Percentiles rank a stretch among this genome's conserved stretches.
Evolutionary conservation across 805 yeast species (phyloP).

Genomic region (Wickerhamomyces canadensis): DNA sequence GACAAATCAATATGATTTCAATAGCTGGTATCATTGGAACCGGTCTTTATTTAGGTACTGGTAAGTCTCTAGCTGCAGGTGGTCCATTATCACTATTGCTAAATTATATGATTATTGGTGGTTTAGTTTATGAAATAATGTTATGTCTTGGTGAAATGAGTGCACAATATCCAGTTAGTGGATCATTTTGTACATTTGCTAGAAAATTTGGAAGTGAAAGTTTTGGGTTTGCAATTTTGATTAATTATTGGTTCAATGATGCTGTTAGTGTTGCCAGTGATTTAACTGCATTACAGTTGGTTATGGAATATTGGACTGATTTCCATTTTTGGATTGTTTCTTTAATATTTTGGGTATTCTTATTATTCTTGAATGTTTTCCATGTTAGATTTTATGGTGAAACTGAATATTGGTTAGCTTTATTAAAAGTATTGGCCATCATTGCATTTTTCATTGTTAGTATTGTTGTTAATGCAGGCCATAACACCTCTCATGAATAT

Average conservation of each 20-base stretch:
- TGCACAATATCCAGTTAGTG: conserved; percentile 48
- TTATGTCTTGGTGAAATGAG: conserved; percentile 60
- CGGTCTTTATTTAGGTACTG: conserved; percentile 53
- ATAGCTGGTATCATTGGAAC: conserved; percentile 83
- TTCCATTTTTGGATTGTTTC: conserved; percentile 49
- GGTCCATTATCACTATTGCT: conserved; percentile 32
- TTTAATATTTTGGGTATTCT: conserved; percentile 45
- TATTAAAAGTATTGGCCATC: conserved; percentile 58
- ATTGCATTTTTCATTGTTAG: conserved; percentile 52
- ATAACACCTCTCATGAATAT: conserved; percentile 38
- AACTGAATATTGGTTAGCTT: conserved; percentile 59
- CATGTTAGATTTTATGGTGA: conserved; percentile 55
- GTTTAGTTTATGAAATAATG: conserved; percentile 51
- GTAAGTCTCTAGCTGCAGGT: conserved; percentile 36
- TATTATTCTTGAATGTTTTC: conserved; percentile 41
- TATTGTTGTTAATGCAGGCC: conserved; percentile 39
- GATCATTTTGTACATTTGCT: conserved; percentile 56
- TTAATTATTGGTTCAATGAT: conserved; percentile 31
- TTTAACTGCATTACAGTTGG: conserved; percentile 52
- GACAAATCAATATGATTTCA: conserved; percentile 70
- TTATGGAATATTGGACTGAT: conserved; percentile 46
- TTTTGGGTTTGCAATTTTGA: conserved; percentile 38
- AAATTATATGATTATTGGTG: conserved; percentile 37
- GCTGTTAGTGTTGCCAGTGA: conserved; percentile 46
- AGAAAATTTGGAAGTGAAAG: conserved; percentile 43